phyloP scores from a whole-genome alignment of 2,329 filamentous ascomycete genomes.

The Pseudocercospora pini-densiflorae region DNA sequence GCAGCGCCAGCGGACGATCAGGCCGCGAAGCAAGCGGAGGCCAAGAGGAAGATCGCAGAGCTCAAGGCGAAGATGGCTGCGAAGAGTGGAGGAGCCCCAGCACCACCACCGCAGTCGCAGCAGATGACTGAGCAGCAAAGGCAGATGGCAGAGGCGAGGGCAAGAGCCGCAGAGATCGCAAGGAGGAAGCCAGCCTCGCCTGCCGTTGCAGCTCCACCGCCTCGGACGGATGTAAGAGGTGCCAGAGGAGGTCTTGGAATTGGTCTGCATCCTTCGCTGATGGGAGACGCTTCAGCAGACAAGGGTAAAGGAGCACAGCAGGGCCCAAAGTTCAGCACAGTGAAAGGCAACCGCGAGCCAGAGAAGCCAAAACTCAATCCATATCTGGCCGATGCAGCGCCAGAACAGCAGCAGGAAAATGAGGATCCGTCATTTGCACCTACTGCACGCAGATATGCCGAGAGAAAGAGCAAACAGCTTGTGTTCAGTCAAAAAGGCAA shows the following conservation, averaged over 20 bases:
- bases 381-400: constrained; percentile 48
- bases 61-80: constrained; percentile 41
- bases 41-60: constrained; percentile 40
- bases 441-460: constrained; percentile 68
- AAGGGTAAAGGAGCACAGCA: constrained; percentile 50
- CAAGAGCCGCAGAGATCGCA: constrained; percentile 31
- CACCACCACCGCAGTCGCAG: constrained; percentile 23
- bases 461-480: constrained; percentile 75
- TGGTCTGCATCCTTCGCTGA: constrained; percentile 75
- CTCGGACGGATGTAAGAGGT: constrained; percentile 53
- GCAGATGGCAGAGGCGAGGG: constrained; percentile 32
- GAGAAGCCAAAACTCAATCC: constrained; percentile 49
- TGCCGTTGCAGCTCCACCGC: constrained; percentile 41
- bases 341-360: constrained; percentile 58
- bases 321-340: constrained; percentile 57
- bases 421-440: constrained; percentile 52
- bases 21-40: constrained; percentile 37
- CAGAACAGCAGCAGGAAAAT: constrained; percentile 62
- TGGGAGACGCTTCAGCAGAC: constrained; percentile 56
- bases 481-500: constrained; percentile 96
- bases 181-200: constrained; percentile 23
- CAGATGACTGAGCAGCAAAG: constrained; percentile 18
- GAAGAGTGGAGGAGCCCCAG: constrained; percentile 17
- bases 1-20: constrained; percentile 22
- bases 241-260: constrained; percentile 73